A percentile compares a stretch with the other conserved stretches of the same genome.
Conservation (phyloP, 768 basidiomycete genomes). For the Sarcomyxa edulis region DNA sequence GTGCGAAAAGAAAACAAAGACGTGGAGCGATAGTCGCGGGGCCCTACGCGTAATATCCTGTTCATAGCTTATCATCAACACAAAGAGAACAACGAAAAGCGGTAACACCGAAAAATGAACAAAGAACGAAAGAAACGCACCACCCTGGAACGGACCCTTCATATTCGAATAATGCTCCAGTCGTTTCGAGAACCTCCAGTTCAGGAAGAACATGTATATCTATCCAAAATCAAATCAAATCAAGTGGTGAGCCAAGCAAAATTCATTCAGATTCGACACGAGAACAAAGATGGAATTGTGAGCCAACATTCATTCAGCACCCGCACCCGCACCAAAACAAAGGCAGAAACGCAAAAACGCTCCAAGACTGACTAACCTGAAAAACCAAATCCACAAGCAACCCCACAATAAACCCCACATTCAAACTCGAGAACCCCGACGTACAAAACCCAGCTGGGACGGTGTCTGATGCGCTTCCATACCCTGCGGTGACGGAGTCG, state of each 20-base stretch:
- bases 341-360: slow-evolving; percentile 8
- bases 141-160: slow-evolving; percentile 59
- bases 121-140: slow-evolving; percentile 32
- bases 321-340: slow-evolving; percentile 20
- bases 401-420: slow-evolving; percentile 59
- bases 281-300: not conserved
- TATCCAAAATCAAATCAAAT: slow-evolving; percentile 21
- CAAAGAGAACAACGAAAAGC: slow-evolving; percentile 19
- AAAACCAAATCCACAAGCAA: slow-evolving; percentile 61
- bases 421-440: slow-evolving; percentile 53
- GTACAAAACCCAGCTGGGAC: slow-evolving; percentile 55
- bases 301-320: no score
- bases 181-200: slow-evolving; percentile 69
- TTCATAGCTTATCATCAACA: not conserved
- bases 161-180: slow-evolving; percentile 61
- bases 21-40: no score
- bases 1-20: no score
- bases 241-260: slow-evolving; percentile 11
- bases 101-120: slow-evolving; percentile 11
- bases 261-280: slow-evolving; percentile 1
- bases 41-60: slow-evolving; percentile 38
- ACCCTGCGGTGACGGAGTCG: slow-evolving; percentile 34
- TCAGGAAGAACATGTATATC: slow-evolving; percentile 75
- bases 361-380: slow-evolving; percentile 43
- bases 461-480: slow-evolving; percentile 31